Conservation (phyloP, 2,329 filamentous ascomycete genomes). For the Ophiostoma populinum region DNA sequence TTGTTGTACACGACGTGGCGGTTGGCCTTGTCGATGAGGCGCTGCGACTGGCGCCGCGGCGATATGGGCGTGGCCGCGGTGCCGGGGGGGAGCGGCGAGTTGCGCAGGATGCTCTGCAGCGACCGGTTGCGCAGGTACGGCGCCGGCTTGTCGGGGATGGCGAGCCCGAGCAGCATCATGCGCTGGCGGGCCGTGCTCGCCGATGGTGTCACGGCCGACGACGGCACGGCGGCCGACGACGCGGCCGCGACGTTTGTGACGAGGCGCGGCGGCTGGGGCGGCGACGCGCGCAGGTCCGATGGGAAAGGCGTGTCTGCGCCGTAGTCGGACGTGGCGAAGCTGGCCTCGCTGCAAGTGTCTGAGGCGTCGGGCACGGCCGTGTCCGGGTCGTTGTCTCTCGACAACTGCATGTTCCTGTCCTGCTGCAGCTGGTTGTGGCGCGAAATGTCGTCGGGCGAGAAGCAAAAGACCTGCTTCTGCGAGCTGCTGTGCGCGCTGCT, state of each 20-base stretch:
- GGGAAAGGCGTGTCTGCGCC: neutral
- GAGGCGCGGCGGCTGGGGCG: slow-evolving; percentile 1
- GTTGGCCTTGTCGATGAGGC: slow-evolving; percentile 35
- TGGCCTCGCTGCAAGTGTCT: slow-evolving; percentile 3
- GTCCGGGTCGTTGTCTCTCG: neutral
- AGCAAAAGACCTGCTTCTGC: slow-evolving; percentile 27
- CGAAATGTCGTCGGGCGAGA: slow-evolving; percentile 16
- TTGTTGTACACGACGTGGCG: slow-evolving; percentile 44
- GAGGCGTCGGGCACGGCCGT: neutral
- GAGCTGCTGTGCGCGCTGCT: slow-evolving; percentile 14
- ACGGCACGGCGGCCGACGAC: slow-evolving; percentile 5
- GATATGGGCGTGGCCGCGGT: slow-evolving; percentile 33
- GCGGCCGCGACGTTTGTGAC: slow-evolving; percentile 11
- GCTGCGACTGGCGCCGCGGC: slow-evolving; percentile 34
- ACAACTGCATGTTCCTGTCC: neutral
- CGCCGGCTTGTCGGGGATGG: slow-evolving; percentile 15
- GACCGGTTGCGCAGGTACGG: slow-evolving; percentile 42
- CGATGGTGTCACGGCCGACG: no score
- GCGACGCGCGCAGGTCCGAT: neutral
- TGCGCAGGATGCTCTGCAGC: slow-evolving; percentile 47
- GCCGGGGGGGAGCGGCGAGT: slow-evolving; percentile 42
- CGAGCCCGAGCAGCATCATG: slow-evolving; percentile 19
- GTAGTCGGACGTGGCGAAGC: slow-evolving; percentile 1
- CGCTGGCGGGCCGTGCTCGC: slow-evolving; percentile 19
- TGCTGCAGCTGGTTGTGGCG: neutral